Evolutionary conservation across 169 alveolate species (phyloP), one percentile per base, ranked within the genome.

Genomic region (Cryptosporidium bovis): DNA sequence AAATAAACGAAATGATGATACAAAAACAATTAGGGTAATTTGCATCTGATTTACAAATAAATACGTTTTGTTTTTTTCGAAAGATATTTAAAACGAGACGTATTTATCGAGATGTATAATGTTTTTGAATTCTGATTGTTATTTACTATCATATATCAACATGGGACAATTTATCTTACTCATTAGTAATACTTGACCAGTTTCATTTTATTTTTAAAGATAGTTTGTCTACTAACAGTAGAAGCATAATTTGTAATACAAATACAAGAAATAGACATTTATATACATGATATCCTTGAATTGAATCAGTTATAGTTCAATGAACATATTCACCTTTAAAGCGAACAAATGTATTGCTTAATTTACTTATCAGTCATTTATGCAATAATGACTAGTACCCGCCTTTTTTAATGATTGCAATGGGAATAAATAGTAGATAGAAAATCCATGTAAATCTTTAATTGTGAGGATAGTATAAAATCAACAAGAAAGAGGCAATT

Each of bases 1-100:
- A 50, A 48, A 16, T 33, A 31, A 69, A 51, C 56, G 36, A 69
- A 34, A 34, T 60, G 69, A 77, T 77, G 87, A 77, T 77, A 62
- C 27, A 60, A 77, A 62, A 77, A 77, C 71, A 77, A 58, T 60
- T 77, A 58, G 87, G 87, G 87, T 77, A 77, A 77, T 77, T 77
- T 77, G 87, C 87, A 60, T 77, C 87, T 77, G 87, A 77, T 51
- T 58, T 31, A 12, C 56, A 20, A 69, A 15, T 62, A 53, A 53
- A 53, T 53, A 13, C 1, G 48, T 40, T 40, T 40, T 40, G 13
- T 40, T 40, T 40, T 40, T 8, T 40, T 40, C 13, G 48, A 40
- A 40, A 40, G 10, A 6, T 3, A 40, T 27, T 55, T 20, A 5
- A 6, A 55, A 55, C 1, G 64, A 55, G 8, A 55, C 64, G 1